Conservation (phyloP, 176 grass and related monocot genomes). For the Musa schizocarpa region DNA sequence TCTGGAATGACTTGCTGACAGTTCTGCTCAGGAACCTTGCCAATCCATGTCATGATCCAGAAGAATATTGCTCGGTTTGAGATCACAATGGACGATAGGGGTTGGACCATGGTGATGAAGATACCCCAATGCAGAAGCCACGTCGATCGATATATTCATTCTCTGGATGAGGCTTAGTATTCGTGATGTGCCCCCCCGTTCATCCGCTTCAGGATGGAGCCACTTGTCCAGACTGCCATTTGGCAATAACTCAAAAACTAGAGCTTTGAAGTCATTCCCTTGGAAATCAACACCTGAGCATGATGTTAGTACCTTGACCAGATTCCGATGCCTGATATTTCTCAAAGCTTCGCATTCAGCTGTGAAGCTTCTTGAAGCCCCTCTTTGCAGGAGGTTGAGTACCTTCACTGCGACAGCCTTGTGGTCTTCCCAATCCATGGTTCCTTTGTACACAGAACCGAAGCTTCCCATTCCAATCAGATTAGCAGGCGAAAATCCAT, state of each 20-base stretch:
- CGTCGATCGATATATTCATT: slow-evolving; percentile 36
- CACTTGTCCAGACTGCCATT: slow-evolving; percentile 44
- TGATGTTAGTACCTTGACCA: slow-evolving; percentile 38
- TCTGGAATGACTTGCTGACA: neutral
- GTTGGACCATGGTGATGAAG: slow-evolving; percentile 31
- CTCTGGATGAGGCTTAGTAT: slow-evolving; percentile 18
- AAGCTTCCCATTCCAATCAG: slow-evolving; percentile 40
- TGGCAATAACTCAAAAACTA: slow-evolving; percentile 43
- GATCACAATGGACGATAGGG: slow-evolving; percentile 41
- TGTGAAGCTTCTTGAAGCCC: slow-evolving; percentile 39
- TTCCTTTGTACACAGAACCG: slow-evolving; percentile 36
- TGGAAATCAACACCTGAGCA: slow-evolving; percentile 40
- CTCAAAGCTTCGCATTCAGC: slow-evolving; percentile 46
- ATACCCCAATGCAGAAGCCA: slow-evolving; percentile 35
- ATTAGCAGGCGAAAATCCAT: slow-evolving; percentile 33
- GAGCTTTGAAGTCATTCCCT: slow-evolving; percentile 44
- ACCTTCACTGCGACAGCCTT: slow-evolving; percentile 44
- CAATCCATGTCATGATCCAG: slow-evolving; percentile 35
- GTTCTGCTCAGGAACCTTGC: slow-evolving; percentile 20
- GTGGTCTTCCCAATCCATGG: slow-evolving; percentile 5
- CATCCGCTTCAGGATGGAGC: slow-evolving; percentile 18
- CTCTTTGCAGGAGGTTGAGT: slow-evolving; percentile 37
- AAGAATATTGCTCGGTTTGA: slow-evolving; percentile 46
- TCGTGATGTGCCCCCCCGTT: neutral
- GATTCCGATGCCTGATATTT: slow-evolving; percentile 47